A percentile compares a stretch with the other conserved stretches of the same genome.
Conservation (phyloP, 2,329 filamentous ascomycete species). For the Coniochaeta hoffmannii region DNA sequence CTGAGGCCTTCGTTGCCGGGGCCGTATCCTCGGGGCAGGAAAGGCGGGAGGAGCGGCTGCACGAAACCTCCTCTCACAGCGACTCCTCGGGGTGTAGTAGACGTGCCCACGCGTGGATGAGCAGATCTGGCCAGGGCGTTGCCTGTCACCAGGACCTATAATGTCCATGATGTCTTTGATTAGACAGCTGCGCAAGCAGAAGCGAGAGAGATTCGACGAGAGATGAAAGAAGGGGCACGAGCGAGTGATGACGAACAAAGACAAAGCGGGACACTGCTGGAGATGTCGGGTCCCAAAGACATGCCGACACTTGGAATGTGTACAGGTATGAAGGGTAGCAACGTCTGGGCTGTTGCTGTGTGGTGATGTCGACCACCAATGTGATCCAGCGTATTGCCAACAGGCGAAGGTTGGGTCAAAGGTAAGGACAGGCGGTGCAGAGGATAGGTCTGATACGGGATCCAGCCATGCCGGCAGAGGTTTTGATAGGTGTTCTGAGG, state of each 20-base stretch:
- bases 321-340: background rate
- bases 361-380: background rate
- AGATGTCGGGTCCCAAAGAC: background rate
- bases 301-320: background rate
- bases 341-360: background rate
- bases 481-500: background rate
- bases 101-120: conserved; percentile 11
- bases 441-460: background rate
- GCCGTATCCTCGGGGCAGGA: conserved; percentile 36
- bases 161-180: background rate
- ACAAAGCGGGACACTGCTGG: background rate
- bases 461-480: background rate
- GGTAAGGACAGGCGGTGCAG: background rate
- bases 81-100: conserved; percentile 17
- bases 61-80: conserved; percentile 14
- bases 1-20: conserved; percentile 43
- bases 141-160: background rate
- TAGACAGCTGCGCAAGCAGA: background rate
- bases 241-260: background rate
- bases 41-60: conserved; percentile 15
- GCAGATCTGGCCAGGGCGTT: background rate
- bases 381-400: background rate
- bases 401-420: background rate
- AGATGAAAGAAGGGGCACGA: background rate
- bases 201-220: background rate